Evolutionary conservation across 129 eudicot genomes (phyloP), one percentile per base, ranked within the genome.

Genomic region (Tagetes patula): DNA sequence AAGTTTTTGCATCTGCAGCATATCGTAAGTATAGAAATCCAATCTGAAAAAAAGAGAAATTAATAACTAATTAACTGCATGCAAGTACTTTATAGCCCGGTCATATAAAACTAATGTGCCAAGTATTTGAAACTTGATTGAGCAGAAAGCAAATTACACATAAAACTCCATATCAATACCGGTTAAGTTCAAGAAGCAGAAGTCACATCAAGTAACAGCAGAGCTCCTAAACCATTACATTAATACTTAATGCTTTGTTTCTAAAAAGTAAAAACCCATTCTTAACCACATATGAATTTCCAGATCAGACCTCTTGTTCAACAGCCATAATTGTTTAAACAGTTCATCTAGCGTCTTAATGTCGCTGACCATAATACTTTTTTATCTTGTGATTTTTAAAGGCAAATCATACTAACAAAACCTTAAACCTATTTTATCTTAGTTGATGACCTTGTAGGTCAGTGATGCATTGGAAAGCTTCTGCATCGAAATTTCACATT

Each of bases 1-100:
- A 80, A 7, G 93, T 86, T 77, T 94, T 94, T 10, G 98, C 89
- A 77, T 94, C 98, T 54, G 96, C 98, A 77, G 93, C 96, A 88
- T 90, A 90, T 77, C 98, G 82, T 67, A 94, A 78, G 87, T 94
- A 94, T 0, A 94, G 88, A 76, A 94, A 94, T 58, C 98, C 98
- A 80, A 94, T 68, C 98, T 94, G 92, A 73, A 77, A 71, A 69
- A 61, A 40, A 6, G 8, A 40, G 12, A 42, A 27, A 74, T 60
- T 12, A 64, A 62, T 43, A 43, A 8, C 11, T 43, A 10, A 43
- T 8, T 50, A 67, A 20, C 74, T 47, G 48, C 36, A 30, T 45
- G n/a, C 40, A 38, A 68, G 62, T 32, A 68, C 33, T 68, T 45
- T 55, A 30, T 11, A 62, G 8, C 52, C 40, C 70, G 3, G 37